phyloP scores from a whole-genome alignment of 2,329 filamentous ascomycete genomes.

The Microascus cirrosus region DNA sequence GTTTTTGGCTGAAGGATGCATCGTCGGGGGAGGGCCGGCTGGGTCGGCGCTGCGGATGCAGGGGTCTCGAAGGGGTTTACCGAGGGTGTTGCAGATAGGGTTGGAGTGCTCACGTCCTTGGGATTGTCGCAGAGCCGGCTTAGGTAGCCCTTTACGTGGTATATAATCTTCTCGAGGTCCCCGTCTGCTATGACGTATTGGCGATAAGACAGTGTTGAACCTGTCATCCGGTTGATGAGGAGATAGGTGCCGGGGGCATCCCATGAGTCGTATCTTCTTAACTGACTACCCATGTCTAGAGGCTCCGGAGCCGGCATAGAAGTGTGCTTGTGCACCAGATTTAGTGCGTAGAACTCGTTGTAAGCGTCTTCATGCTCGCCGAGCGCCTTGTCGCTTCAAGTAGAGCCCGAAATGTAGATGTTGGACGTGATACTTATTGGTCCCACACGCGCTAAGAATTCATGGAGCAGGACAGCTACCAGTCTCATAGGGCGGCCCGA shows the following conservation, averaged over 20 bases:
- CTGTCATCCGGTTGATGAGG: background rate
- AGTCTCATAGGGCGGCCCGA: slow-evolving; percentile 16
- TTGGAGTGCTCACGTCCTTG: slow-evolving; percentile 5
- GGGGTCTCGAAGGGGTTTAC: slow-evolving; percentile 13
- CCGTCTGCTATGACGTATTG: slow-evolving; percentile 14
- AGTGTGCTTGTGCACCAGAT: background rate
- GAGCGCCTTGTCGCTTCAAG: background rate
- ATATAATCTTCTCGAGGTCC: slow-evolving; percentile 11
- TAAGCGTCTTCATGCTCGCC: background rate
- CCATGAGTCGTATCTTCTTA: background rate
- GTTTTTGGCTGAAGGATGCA: slow-evolving; percentile 17
- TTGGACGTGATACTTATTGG: slow-evolving; percentile 8
- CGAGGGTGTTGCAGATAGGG: slow-evolving; percentile 18
- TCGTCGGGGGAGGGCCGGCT: slow-evolving; percentile 19
- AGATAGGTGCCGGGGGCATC: background rate
- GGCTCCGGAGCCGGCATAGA: background rate
- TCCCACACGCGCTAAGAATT: background rate
- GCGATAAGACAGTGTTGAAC: slow-evolving; percentile 4
- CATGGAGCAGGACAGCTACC: slow-evolving; percentile 16
- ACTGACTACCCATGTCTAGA: background rate
- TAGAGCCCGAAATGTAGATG: background rate
- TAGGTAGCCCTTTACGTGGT: slow-evolving; percentile 14
- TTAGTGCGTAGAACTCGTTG: background rate
- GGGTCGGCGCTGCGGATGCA: slow-evolving; percentile 13
- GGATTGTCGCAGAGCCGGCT: slow-evolving; percentile 16